A percentile compares a stretch with the other conserved stretches of the same genome.
phyloP scores from a whole-genome alignment of 305 asterid species.

The Fraxinus velutina region DNA sequence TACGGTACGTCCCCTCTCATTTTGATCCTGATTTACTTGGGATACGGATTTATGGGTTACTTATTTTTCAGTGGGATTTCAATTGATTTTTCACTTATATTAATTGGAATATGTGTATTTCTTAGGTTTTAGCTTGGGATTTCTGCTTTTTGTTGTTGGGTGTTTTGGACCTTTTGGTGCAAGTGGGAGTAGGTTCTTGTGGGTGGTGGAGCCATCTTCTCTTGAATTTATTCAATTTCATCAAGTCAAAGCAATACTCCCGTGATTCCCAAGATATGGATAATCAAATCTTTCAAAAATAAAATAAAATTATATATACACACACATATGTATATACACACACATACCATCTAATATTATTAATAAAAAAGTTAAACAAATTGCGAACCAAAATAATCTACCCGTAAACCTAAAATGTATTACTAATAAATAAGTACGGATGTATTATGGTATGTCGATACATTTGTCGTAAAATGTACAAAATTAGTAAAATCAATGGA shows the following conservation, averaged over 20 bases:
- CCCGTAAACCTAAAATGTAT: not conserved
- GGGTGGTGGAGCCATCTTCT: not conserved
- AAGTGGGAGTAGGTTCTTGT: not conserved
- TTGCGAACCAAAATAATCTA: not conserved
- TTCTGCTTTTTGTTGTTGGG: not conserved
- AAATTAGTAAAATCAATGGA: not conserved
- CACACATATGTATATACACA: too few relatives aligned
- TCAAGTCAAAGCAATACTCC: not conserved
- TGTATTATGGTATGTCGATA: not conserved
- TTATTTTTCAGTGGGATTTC: not conserved
- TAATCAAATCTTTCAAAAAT: not conserved
- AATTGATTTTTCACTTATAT: not conserved
- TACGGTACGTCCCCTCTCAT: not conserved
- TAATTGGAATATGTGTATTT: not conserved
- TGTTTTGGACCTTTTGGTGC: not conserved
- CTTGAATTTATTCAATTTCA: not conserved
- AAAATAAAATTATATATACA: too few relatives aligned
- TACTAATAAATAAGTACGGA: not conserved
- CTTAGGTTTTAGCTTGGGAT: not conserved
- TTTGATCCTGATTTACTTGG: not conserved
- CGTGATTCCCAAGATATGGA: not conserved
- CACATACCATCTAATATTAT: not conserved
- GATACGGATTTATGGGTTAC: not conserved
- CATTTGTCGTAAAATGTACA: not conserved
- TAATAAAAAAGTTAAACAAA: not conserved